A percentile compares a stretch with the other conserved stretches of the same genome.
Evolutionary conservation across 768 basidiomycete genomes (phyloP).

Genomic region (Auriscalpium microsporum): DNA sequence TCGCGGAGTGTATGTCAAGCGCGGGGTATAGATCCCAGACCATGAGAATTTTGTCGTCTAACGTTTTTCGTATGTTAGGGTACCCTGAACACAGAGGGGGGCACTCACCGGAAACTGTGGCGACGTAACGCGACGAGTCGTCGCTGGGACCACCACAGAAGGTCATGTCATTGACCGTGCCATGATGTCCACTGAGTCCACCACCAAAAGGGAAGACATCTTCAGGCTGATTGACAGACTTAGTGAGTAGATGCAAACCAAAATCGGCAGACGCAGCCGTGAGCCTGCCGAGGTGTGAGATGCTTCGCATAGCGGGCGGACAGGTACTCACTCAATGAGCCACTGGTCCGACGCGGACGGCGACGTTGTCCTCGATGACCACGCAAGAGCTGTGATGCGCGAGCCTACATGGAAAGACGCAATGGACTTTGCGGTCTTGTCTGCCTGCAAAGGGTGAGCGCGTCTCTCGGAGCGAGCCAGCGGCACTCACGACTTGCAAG

Average conservation of each 20-base stretch:
- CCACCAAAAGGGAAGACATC: conserved; percentile 66
- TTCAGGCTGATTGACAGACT: conserved; percentile 38
- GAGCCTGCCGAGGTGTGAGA: conserved; percentile 36
- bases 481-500: conserved; percentile 46
- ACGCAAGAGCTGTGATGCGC: conserved; percentile 66
- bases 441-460: conserved; percentile 28
- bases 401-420: conserved; percentile 71
- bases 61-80: not conserved
- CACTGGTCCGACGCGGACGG: conserved; percentile 58
- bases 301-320: not conserved
- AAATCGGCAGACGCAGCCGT: conserved; percentile 61
- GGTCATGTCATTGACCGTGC: conserved; percentile 65
- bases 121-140: conserved; percentile 66
- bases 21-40: conserved; percentile 77
- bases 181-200: conserved; percentile 75
- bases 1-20: conserved; percentile 34
- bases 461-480: conserved; percentile 1
- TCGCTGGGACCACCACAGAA: conserved; percentile 71
- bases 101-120: conserved; percentile 63
- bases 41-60: conserved; percentile 80
- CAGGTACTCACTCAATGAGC: conserved; percentile 52
- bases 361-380: conserved; percentile 64
- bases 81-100: not conserved
- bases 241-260: conserved; percentile 62
- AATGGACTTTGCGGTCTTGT: conserved; percentile 36